Evolutionary conservation across 768 basidiomycete genomes (phyloP).

Genomic region (Rhizopogon roseolus): DNA sequence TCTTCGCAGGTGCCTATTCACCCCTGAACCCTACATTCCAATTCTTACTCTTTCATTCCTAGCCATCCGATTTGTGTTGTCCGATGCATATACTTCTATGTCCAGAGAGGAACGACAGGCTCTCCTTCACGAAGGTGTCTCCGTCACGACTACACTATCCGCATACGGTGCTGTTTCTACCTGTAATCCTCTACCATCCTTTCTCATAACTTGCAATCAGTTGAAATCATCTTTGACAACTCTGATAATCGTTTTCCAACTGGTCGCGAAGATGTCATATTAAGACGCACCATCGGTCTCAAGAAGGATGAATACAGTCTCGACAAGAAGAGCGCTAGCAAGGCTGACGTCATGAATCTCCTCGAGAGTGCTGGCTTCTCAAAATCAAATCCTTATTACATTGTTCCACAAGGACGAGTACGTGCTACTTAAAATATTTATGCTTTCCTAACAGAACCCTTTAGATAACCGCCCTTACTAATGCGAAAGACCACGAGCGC

Average conservation of each 20-base stretch:
- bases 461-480: conserved; percentile 93
- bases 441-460: conserved; percentile 5
- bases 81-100: conserved; percentile 97
- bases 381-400: conserved; percentile 98
- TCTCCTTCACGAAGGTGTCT: conserved; percentile 91
- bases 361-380: conserved; percentile 97
- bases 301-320: conserved; percentile 99
- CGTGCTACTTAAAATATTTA: conserved; percentile 21
- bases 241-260: conserved; percentile 92
- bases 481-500: conserved; percentile 93
- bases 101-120: conserved; percentile 88
- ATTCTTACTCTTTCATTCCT: not conserved
- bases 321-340: conserved; percentile 91
- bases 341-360: conserved; percentile 97
- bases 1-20: conserved; percentile 76
- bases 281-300: conserved; percentile 91
- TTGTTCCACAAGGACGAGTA: conserved; percentile 96
- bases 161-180: conserved; percentile 63
- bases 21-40: not conserved
- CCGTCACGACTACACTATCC: conserved; percentile 81
- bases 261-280: conserved; percentile 77
- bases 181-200: not conserved
- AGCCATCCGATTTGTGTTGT: conserved; percentile 97
- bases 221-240: conserved; percentile 96
- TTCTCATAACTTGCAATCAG: conserved; percentile 27